Conservation (phyloP, 805 yeast genomes). For the Ogataea paraovalis region DNA sequence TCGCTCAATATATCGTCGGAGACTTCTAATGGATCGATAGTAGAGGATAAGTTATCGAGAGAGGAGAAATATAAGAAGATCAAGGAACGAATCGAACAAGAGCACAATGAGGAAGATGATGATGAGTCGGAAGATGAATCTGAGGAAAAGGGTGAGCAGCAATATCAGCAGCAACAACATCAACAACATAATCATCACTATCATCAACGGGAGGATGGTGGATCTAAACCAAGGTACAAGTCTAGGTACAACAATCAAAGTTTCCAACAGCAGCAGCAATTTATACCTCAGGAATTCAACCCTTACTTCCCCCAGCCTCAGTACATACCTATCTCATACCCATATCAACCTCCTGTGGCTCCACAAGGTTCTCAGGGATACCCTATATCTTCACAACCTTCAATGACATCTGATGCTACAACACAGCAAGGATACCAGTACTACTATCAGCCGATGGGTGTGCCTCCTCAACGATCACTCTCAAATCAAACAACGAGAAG, state of each 20-base stretch:
- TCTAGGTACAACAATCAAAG: conserved; percentile 1
- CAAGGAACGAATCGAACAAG: conserved; percentile 33
- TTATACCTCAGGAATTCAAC: background rate
- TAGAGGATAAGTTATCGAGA: conserved; percentile 35
- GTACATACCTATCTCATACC: conserved; percentile 1
- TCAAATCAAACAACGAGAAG: background rate
- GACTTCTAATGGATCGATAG: conserved; percentile 18
- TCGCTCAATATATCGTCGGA: background rate
- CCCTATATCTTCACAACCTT: background rate
- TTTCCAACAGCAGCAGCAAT: conserved; percentile 1
- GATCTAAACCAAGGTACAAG: background rate
- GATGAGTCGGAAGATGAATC: conserved; percentile 22
- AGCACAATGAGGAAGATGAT: conserved; percentile 26
- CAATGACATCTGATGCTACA: background rate
- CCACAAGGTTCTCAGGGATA: conserved; percentile 5
- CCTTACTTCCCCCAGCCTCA: background rate
- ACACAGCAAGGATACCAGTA: conserved; percentile 5
- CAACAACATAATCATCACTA: background rate
- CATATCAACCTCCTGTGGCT: conserved; percentile 6
- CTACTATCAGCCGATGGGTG: conserved; percentile 7
- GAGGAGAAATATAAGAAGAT: conserved; percentile 41
- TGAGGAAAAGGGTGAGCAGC: conserved; percentile 20
- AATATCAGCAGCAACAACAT: background rate
- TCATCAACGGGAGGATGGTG: background rate
- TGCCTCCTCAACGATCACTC: conserved; percentile 18